Base-by-base conservation (phyloP, 176 grass and related monocot genomes). In the Bromus sterilis region DNA sequence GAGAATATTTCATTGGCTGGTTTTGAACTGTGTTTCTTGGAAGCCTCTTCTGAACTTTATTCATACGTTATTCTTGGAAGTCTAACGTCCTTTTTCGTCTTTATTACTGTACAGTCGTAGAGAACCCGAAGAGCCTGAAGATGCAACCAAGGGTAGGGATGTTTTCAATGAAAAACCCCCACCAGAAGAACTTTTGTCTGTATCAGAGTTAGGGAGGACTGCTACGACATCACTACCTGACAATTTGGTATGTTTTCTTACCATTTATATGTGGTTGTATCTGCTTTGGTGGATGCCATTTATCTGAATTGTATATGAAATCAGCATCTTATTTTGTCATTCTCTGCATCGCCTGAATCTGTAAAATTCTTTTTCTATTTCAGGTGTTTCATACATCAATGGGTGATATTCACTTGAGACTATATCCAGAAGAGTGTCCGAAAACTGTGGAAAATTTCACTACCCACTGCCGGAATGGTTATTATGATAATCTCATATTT, bases 371-470 rank as follows among this genome's bases (percentile, higher is more conserved):
- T 30, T 16, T 69, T 12, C 44, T 74, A 24, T 89, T 82, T 89
- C 87, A 98, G 96, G 84, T 93, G 57, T 11, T 98, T 42, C 96
- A 98, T 86, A 98, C 96, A 75, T 98, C 96, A 31, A 79, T 98
- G 89, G 96, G 96, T 74, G 96, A 98, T 73, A 71, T 98, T 84
- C 93, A 98, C 84, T 75, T 95, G 73, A 98, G 78, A 86, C 71
- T 98, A 68, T 98, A 98, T 82, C 96, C 96, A 33, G 96, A 98
- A 84, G 96, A 98, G 74, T 98, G 96, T 74, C 96, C 96, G 64
- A 98, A 93, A 95, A 98, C 96, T 41, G 96, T 98, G 66, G 96
- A 98, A 80, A 98, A 98, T 76, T 98, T 98, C 85, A 98, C 96
- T 16, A 98, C 96, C 51, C 93, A 98, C 87, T 93, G 96, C 69